Percentiles rank a stretch among this genome's conserved stretches.
phyloP scores from a whole-genome alignment of 2,329 filamentous ascomycete genomes.

The Pezicula radicicola region DNA sequence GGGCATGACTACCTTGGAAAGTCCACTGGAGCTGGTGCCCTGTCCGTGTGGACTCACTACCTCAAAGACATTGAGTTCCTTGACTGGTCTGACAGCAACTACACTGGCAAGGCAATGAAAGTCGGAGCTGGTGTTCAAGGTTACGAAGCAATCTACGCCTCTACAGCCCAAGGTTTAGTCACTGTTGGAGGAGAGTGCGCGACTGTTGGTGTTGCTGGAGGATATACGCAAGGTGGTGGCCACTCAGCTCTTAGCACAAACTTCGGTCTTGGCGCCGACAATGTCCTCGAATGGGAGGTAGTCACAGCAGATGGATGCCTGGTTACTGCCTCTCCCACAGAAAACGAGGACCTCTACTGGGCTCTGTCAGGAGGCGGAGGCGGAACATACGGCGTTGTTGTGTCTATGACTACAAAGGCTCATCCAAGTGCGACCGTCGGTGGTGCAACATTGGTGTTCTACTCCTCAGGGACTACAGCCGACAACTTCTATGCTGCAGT shows the following conservation, averaged over 20 bases:
- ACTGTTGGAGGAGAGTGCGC: conserved; percentile 53
- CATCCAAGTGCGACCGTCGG: conserved; percentile 40
- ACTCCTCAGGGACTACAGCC: conserved; percentile 25
- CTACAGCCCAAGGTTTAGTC: conserved; percentile 36
- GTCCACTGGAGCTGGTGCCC: conserved; percentile 57
- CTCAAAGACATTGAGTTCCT: conserved; percentile 43
- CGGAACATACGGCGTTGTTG: conserved; percentile 55
- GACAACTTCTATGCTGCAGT: conserved; percentile 48
- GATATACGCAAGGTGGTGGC: conserved; percentile 59
- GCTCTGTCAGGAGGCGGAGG: conserved; percentile 58
- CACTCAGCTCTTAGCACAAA: conserved; percentile 49
- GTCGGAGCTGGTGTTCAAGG: conserved; percentile 52
- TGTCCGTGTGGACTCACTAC: conserved; percentile 55
- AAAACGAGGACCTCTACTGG: conserved; percentile 61
- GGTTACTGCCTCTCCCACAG: conserved; percentile 41
- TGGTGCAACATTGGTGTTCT: conserved; percentile 42
- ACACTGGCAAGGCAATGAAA: conserved; percentile 49
- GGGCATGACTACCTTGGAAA: conserved; percentile 57
- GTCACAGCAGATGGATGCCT: conserved; percentile 48
- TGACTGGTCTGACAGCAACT: conserved; percentile 37
- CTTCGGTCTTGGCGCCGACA: conserved; percentile 59
- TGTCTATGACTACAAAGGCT: conserved; percentile 50
- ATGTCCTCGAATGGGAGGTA: conserved; percentile 53
- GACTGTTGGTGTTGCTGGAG: conserved; percentile 56
- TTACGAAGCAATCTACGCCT: conserved; percentile 40